Base-by-base conservation (phyloP, 148 eudicot genomes). In the Beta vulgaris region DNA sequence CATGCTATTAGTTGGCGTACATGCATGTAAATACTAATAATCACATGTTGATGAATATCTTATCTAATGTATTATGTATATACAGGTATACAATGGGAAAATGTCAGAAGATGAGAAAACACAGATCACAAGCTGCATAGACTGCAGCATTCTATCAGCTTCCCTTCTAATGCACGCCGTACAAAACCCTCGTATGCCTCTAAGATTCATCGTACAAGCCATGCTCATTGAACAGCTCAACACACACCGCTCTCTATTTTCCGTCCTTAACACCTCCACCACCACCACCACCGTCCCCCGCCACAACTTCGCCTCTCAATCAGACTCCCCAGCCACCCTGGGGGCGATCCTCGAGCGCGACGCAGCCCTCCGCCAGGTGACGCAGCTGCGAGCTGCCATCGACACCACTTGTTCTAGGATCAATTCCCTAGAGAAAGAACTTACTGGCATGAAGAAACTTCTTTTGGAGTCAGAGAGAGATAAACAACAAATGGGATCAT, bases 191-290 rank as follows among this genome's bases (percentile, higher is more conserved):
- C 84, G 78, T 32, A 83, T 93, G 91, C 97, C 98, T 14, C 80
- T 93, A 11, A 75, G 93, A 11, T 91, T 93, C 83, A 78, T 93
- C 0, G 91, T 93, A 78, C 96, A 91, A 80, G 96, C 98, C 78
- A 91, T 93, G 96, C 89, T 93, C 63, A 74, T 89, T 48, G 91
- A 88, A 82, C 97, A 91, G 74, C 90, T 93, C 82, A 88, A 84
- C 84, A 88, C 98, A 2, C 98, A 91, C 69, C 92, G 87, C 72
- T 82, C 93, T 64, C 82, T 93, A 77, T 76, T 82, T 81, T 69
- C 83, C 39, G 68, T 71, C 23, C 75, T 80, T 72, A 75, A 70
- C 72, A 31, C 69, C 73, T 12, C 34, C 18, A 68, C 72, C 3
- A 80, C 72, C 28, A 61, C 64, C 77, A 19, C 75, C 67, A 40